Conservation (phyloP, 1,139 yeast genomes). For the Protomyces lactucae-debilis region DNA sequence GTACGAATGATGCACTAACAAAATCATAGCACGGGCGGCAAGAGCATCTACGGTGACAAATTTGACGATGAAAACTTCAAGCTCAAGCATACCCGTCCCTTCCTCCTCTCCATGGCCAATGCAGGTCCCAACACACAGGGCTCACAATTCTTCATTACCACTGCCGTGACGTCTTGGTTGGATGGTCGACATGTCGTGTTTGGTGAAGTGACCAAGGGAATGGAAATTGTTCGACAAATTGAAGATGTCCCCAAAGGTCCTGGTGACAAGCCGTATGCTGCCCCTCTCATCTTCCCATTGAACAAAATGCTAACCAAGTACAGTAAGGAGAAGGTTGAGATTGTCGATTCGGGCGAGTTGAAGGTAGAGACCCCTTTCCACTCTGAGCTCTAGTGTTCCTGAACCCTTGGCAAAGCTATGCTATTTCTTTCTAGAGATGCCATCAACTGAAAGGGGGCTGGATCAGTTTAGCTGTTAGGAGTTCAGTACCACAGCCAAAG, state of each 20-base stretch:
- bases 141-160: conserved; percentile 87
- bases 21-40: conserved; percentile 80
- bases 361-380: conserved; percentile 38
- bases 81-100: conserved; percentile 71
- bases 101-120: conserved; percentile 84
- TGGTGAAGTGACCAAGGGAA: conserved; percentile 82
- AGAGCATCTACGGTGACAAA: conserved; percentile 89
- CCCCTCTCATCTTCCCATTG: not conserved
- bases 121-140: conserved; percentile 95
- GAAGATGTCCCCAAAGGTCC: conserved; percentile 44
- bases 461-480: no score
- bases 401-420: not conserved
- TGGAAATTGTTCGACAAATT: conserved; percentile 68
- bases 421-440: not conserved
- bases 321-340: conserved; percentile 52
- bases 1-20: not conserved
- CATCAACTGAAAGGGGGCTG: no score
- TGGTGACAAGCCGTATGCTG: conserved; percentile 52
- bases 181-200: conserved; percentile 96
- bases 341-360: conserved; percentile 75
- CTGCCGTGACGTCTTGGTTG: conserved; percentile 60
- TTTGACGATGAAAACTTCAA: conserved; percentile 80
- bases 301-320: not conserved
- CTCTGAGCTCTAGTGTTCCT: conserved; percentile 11
- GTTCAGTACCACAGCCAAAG: not conserved